Evolutionary conservation across 768 basidiomycete species (phyloP), one percentile per base, ranked within the genome.

Genomic region (Naematelia encephala): DNA sequence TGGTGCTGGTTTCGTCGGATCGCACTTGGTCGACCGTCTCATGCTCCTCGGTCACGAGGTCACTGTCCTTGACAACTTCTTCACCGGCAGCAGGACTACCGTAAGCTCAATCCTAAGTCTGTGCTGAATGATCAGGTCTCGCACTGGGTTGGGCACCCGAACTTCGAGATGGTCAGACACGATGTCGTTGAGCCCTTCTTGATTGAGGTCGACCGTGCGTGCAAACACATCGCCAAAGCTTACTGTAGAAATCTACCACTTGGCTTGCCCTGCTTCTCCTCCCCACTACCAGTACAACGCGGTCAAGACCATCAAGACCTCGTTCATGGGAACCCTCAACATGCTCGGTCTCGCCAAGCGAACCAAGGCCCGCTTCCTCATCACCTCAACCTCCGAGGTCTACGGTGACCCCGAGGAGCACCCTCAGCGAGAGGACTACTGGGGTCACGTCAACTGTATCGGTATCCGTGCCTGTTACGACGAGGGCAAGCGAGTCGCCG

Each of bases 381-480:
- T 98, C 66, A 86, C 86, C 62, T 92, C 90, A 64, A 99, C 96
- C 23, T 97, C 93, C 51, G 94, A 99, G 83, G 89, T 99, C 5
- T 99, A 99, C 75, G 96, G 96, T 52, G 93, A 97, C 79, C 96
- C 96, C 13, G 90, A 92, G 76, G 93, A 96, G 30, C 96, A 99
- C 79, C 96, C 96, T 25, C 96, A 99, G 77, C 84, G 81, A 57
- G 92, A 97, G 78, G 91, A 96, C 73, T 94, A 94, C 78, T 96
- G 92, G 92, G 93, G 92, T 48, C 87, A 98, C 78, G 96, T 99
- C 73, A 99, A 99, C 81, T 92, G 92, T 44, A 96, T 93, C 68
- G 96, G 96, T 22, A 90, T 90, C 60, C 89, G 96, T 62, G 93
- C 94, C n/a, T 99, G 96, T 79, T 99, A 99, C 75, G 96, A 99